Evolutionary conservation across 1,284 basidiomycete species (phyloP).

Genomic region (Sporisorium sorghi): DNA sequence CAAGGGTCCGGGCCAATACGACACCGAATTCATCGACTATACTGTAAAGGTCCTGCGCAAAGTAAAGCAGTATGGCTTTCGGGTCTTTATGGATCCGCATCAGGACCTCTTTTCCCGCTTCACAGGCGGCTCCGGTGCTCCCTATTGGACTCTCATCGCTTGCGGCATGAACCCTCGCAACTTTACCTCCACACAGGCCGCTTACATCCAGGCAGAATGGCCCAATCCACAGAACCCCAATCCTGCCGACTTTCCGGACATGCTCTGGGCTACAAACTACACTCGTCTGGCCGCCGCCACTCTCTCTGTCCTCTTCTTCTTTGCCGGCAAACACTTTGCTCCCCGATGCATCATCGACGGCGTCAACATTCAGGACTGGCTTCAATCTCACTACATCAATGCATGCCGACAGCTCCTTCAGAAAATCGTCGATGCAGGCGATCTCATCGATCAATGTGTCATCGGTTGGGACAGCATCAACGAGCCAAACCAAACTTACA

Average conservation of each 20-base stretch:
- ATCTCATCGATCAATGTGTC: constrained; percentile 84
- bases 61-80: constrained; percentile 94
- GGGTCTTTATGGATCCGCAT: constrained; percentile 93
- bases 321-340: constrained; percentile 87
- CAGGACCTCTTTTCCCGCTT: constrained; percentile 98
- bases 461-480: constrained; percentile 98
- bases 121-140: constrained; percentile 94
- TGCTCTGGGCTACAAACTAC: constrained; percentile 98
- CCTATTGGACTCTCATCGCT: constrained; percentile 91
- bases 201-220: constrained; percentile 90
- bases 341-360: constrained; percentile 92
- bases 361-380: constrained; percentile 91
- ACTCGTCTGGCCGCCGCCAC: constrained; percentile 87
- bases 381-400: constrained; percentile 85
- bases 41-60: constrained; percentile 85
- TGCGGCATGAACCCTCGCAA: constrained; percentile 89
- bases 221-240: constrained; percentile 76
- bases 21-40: constrained; percentile 92
- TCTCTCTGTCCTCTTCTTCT: constrained; percentile 95
- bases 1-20: constrained; percentile 91
- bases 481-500: constrained; percentile 89
- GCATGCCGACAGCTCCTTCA: constrained; percentile 82
- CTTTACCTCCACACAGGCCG: constrained; percentile 84
- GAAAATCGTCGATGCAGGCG: constrained; percentile 78
- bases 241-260: constrained; percentile 82